phyloP scores from a whole-genome alignment of 1,284 basidiomycete species.

The Wallemia mellicola region DNA sequence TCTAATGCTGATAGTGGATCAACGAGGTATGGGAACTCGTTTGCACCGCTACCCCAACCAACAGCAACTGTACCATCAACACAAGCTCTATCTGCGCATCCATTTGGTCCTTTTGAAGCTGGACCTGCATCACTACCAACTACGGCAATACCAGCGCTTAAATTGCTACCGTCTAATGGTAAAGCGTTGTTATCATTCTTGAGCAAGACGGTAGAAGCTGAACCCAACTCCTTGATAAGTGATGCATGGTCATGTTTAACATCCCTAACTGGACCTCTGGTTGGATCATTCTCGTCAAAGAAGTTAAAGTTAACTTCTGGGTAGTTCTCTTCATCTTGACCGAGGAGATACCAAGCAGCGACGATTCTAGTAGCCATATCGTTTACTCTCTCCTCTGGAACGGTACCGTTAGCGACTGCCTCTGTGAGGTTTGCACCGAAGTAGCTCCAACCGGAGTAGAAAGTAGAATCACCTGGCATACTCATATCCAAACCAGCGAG shows the following conservation, averaged over 20 bases:
- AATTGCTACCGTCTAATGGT: slow-evolving; percentile 25
- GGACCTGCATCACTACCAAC: slow-evolving; percentile 9
- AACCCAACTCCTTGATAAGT: slow-evolving; percentile 37
- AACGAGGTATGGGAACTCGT: slow-evolving; percentile 22
- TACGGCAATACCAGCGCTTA: slow-evolving; percentile 28
- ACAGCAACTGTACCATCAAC: slow-evolving; percentile 9
- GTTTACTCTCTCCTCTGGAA: slow-evolving; percentile 11
- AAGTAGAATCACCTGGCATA: slow-evolving; percentile 1
- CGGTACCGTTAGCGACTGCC: slow-evolving; percentile 13
- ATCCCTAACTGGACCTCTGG: slow-evolving; percentile 6
- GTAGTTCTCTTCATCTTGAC: slow-evolving; percentile 1
- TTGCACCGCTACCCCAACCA: slow-evolving; percentile 21
- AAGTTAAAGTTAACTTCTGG: background rate
- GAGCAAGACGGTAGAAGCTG: slow-evolving; percentile 36
- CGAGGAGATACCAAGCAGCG: slow-evolving; percentile 11
- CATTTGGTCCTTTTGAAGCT: slow-evolving; percentile 6
- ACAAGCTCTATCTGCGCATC: background rate
- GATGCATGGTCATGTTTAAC: slow-evolving; percentile 8
- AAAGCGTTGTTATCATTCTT: slow-evolving; percentile 31
- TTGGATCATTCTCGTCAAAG: background rate
- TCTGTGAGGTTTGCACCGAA: slow-evolving; percentile 4
- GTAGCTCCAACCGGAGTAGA: slow-evolving; percentile 1
- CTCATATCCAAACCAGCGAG: slow-evolving; percentile 4
- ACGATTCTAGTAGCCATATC: background rate
- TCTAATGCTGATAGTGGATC: slow-evolving; percentile 16